Percentiles rank a stretch among this genome's conserved stretches.
These are phyloP conservation scores for Penicillium thymicola DNA, from an alignment of 2,329 filamentous ascomycete species.

Conservation along the genomic window DNA sequence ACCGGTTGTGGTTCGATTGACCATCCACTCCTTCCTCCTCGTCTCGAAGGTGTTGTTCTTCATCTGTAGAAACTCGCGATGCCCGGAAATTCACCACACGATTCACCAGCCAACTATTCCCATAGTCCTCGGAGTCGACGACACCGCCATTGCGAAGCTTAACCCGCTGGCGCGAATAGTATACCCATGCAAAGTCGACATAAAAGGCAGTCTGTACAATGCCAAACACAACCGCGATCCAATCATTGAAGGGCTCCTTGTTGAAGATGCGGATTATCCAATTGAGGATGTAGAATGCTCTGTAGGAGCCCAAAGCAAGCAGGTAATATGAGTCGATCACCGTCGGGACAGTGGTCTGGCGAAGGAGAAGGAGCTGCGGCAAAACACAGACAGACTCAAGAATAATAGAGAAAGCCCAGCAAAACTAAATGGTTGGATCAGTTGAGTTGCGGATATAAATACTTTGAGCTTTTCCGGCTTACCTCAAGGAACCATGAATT, in stretches of 20 bases:
- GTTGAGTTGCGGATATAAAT: neutral
- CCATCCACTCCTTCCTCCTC: conserved; percentile 29
- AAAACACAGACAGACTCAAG: conserved; percentile 89
- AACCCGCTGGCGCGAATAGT: conserved; percentile 87
- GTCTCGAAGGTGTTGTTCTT: conserved; percentile 37
- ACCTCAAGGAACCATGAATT: conserved; percentile 41
- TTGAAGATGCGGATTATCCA: conserved; percentile 73
- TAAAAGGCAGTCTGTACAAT: conserved; percentile 87
- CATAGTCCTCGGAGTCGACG: conserved; percentile 84
- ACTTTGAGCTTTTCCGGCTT: conserved; percentile 8
- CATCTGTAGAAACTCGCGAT: conserved; percentile 33
- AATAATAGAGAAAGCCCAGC: conserved; percentile 86
- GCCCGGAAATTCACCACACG: conserved; percentile 63
- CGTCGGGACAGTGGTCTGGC: conserved; percentile 92
- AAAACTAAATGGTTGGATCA: conserved; percentile 53
- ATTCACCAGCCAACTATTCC: conserved; percentile 77
- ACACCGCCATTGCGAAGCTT: conserved; percentile 86
- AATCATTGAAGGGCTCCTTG: conserved; percentile 59
- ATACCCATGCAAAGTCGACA: conserved; percentile 94
- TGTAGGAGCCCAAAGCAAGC: conserved; percentile 79
- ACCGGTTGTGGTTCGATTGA: conserved; percentile 43
- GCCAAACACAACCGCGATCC: conserved; percentile 78
- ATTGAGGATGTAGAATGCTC: conserved; percentile 84
- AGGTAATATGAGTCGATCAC: conserved; percentile 98
- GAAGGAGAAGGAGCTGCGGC: conserved; percentile 84